A percentile compares a stretch with the other conserved stretches of the same genome.
Conservation (phyloP, 2,329 filamentous ascomycete genomes). For the Chaetomiaceae sp. region DNA sequence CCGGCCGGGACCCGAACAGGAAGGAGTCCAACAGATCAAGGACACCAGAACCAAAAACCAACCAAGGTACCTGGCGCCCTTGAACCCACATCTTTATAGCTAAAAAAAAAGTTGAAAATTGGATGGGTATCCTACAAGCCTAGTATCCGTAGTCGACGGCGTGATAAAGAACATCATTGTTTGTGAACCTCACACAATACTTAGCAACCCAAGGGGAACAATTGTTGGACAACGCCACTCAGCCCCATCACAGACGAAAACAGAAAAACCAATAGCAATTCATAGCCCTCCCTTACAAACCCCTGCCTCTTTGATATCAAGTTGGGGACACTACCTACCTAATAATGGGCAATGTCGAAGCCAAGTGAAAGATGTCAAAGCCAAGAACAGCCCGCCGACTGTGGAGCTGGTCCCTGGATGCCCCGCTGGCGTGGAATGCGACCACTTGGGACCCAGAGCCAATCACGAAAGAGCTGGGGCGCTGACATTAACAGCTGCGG, state of each 20-base stretch:
- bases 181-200: slow-evolving; percentile 2
- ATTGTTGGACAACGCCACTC: slow-evolving; percentile 7
- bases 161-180: not conserved
- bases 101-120: too few species aligned
- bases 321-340: too few species aligned
- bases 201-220: not conserved
- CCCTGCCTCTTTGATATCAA: too few species aligned
- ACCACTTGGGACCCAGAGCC: not conserved
- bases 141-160: too few species aligned
- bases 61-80: too few species aligned
- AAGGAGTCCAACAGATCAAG: not conserved
- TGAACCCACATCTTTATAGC: too few species aligned
- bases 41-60: too few species aligned
- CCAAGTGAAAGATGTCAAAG: too few species aligned
- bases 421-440: not conserved
- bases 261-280: too few species aligned
- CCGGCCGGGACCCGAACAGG: slow-evolving; percentile 1
- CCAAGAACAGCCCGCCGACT: not conserved
- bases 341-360: too few species aligned
- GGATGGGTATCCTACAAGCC: too few species aligned
- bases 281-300: too few species aligned
- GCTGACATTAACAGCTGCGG: slow-evolving; percentile 14
- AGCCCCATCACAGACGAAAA: not conserved
- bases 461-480: slow-evolving; percentile 14
- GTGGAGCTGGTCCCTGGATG: not conserved